These are phyloP conservation scores for Claviceps africana DNA, from an alignment of 2,329 filamentous ascomycete genomes.

Conservation along the genomic window DNA sequence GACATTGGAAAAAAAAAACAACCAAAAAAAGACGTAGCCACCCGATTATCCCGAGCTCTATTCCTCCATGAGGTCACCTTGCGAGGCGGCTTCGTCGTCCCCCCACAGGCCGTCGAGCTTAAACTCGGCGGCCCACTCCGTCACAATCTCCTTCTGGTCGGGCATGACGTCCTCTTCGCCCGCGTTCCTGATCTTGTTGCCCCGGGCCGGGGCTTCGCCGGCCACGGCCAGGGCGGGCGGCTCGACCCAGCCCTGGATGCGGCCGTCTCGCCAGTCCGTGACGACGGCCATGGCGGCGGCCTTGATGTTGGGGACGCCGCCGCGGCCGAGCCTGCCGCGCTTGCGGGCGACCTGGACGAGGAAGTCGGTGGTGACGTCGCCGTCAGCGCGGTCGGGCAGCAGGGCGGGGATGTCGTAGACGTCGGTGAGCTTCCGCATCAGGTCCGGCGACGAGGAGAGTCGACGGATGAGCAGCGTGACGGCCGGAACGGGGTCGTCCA, in stretches of 20 bases:
- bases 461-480: constrained; percentile 73
- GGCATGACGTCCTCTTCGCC: constrained; percentile 33
- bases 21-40: background rate
- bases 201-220: constrained; percentile 12
- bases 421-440: constrained; percentile 65
- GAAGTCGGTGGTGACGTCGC: constrained; percentile 78
- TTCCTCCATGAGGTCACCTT: constrained; percentile 38
- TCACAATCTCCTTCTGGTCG: constrained; percentile 77
- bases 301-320: constrained; percentile 77
- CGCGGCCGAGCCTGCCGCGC: constrained; percentile 73
- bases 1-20: background rate
- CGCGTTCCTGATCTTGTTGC: constrained; percentile 20
- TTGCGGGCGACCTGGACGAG: constrained; percentile 90
- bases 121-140: constrained; percentile 88
- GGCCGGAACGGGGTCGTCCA: constrained; percentile 80
- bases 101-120: constrained; percentile 89
- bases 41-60: constrained; percentile 14
- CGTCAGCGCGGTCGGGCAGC: constrained; percentile 48
- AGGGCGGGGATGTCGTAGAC: constrained; percentile 78
- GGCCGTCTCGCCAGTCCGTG: constrained; percentile 90
- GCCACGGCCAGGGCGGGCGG: constrained; percentile 53
- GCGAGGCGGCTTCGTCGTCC: constrained; percentile 31
- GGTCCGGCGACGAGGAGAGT: constrained; percentile 56
- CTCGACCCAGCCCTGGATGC: constrained; percentile 85
- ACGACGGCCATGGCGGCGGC: constrained; percentile 86